These are phyloP conservation scores for Komagataella kurtzmanii DNA, from an alignment of 805 yeast species.

Conservation along the genomic window DNA sequence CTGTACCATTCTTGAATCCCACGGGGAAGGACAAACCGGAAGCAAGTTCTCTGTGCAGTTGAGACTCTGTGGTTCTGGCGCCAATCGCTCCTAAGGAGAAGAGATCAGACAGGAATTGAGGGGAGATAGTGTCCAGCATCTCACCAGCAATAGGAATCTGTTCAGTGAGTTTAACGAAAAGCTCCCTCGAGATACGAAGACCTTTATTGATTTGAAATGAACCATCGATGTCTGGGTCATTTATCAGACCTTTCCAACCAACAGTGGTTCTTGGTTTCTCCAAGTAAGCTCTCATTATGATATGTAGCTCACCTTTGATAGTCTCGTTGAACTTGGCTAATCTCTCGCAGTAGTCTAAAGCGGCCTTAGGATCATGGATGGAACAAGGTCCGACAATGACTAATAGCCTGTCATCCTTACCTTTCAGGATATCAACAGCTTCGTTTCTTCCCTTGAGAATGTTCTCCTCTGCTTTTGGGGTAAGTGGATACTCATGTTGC, in stretches of 20 bases:
- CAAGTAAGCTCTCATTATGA: constrained; percentile 93
- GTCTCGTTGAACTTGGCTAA: constrained; percentile 57
- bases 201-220: constrained; percentile 94
- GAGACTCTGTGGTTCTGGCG: constrained; percentile 98
- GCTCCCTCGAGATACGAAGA: constrained; percentile 70
- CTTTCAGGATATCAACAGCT: constrained; percentile 59
- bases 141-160: constrained; percentile 93
- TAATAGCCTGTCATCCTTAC: constrained; percentile 70
- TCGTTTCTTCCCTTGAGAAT: constrained; percentile 71
- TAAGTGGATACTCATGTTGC: constrained; percentile 72
- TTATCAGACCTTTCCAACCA: constrained; percentile 97
- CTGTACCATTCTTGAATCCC: constrained; percentile 98
- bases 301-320: constrained; percentile 60
- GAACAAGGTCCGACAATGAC: constrained; percentile 97
- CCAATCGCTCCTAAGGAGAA: constrained; percentile 96
- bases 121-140: constrained; percentile 96
- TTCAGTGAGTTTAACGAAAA: constrained; percentile 70
- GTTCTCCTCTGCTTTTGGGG: constrained; percentile 37
- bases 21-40: constrained; percentile 98
- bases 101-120: constrained; percentile 86
- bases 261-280: constrained; percentile 99
- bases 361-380: constrained; percentile 82
- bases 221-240: constrained; percentile 91
- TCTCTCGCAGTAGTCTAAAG: constrained; percentile 72
- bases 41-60: constrained; percentile 92